Conservation (phyloP, 176 grass and related monocot species). For the sorghum (Sorghum bicolor) region DNA sequence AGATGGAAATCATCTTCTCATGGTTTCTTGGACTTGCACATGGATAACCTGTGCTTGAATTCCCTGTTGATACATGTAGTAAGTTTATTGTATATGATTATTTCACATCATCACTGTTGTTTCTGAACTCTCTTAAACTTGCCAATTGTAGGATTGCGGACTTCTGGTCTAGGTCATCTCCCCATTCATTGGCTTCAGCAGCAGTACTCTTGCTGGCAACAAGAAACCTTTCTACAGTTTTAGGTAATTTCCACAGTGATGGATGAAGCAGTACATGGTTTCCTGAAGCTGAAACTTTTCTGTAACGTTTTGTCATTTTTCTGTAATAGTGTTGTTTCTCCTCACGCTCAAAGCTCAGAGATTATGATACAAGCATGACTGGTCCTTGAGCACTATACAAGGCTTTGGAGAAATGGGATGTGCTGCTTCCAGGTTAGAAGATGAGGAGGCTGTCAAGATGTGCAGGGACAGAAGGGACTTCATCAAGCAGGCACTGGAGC, state of each 20-base stretch:
- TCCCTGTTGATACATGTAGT: constrained; percentile 4
- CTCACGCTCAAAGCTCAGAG: constrained; percentile 6
- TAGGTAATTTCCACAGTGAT: constrained; percentile 31
- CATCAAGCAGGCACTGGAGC: constrained; percentile 87
- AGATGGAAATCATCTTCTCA: not conserved
- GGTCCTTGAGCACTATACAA: constrained; percentile 55
- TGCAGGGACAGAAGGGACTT: constrained; percentile 89
- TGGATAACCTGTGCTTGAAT: constrained; percentile 11
- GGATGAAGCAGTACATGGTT: not conserved
- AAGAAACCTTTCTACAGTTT: not conserved
- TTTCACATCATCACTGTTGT: not conserved
- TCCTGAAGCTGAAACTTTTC: constrained; percentile 19
- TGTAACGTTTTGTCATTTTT: not conserved
- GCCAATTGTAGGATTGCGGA: constrained; percentile 15
- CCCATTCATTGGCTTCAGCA: not conserved
- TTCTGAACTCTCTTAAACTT: constrained; percentile 38
- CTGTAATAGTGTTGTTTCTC: too few species aligned
- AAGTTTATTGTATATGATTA: constrained; percentile 24
- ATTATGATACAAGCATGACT: constrained; percentile 49
- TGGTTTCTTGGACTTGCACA: not conserved
- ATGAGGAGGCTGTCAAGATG: constrained; percentile 90
- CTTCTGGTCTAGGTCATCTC: not conserved
- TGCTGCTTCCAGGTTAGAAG: constrained; percentile 91
- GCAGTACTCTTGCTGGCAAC: constrained; percentile 15
- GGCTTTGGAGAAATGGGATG: constrained; percentile 89